Base-by-base conservation (phyloP, 1,139 yeast genomes). In the Yamadazyma jaroonii region DNA sequence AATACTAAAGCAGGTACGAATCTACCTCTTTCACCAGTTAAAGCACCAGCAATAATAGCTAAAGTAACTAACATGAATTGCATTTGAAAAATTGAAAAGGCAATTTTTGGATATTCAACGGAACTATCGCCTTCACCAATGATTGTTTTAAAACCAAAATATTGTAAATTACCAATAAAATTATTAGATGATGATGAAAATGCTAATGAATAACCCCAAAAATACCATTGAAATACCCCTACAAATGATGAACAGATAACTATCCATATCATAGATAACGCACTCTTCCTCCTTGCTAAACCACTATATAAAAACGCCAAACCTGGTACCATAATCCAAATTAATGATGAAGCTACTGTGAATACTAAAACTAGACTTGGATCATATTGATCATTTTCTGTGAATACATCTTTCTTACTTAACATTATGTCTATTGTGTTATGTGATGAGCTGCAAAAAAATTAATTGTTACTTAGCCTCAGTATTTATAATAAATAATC, bases 141-240 rank as follows among this genome's bases (percentile, higher is more conserved):
- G 10, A 85, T 76, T 56, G 85, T 74, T 54, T 83, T 75, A 54
- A 88, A 79, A 4, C 96, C 97, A 59, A 90, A 87, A 36, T 81
- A 74, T 51, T 80, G 80, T 50, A 92, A 64, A 59, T 90, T 81
- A 4, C 98, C 98, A 50, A 92, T 90, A 57, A 81, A 92, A 30
- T 83, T 80, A 60, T 89, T 88, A 28, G 81, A 64, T 2, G 96
- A 88, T 11, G 72, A 54, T 1, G 92, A 81, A 53, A 92, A 89
- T 3, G 97, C 95, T 34, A 92, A 65, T 0, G 96, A 87, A 58
- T 87, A 92, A 17, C 97, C 97, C 97, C 97, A 92, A 56, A 92
- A 88, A 61, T 89, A 92, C 97, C 97, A 92, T 59, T 88, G 96
- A 56, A 88, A 78, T 38, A 80, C 71, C 2, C 88, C 90, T n/a